Conservation (phyloP, 1,284 basidiomycete genomes). For the Cystobasidium slooffiae region DNA sequence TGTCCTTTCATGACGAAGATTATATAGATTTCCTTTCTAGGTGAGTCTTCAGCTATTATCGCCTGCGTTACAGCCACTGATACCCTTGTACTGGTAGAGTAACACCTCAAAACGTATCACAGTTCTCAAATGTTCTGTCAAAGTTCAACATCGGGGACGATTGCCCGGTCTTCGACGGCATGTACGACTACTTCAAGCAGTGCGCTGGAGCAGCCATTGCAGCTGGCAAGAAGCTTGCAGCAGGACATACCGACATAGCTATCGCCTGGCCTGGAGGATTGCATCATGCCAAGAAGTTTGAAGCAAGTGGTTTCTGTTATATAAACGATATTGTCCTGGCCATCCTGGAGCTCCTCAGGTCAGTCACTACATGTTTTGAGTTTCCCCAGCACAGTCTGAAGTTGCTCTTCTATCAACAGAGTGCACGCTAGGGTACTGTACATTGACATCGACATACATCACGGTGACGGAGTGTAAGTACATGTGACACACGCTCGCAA, state of each 20-base stretch:
- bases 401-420: constrained; percentile 8
- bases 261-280: constrained; percentile 97
- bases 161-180: constrained; percentile 88
- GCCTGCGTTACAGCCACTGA: background rate
- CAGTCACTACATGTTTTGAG: constrained; percentile 47
- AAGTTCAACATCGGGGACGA: constrained; percentile 66
- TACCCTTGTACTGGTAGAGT: constrained; percentile 63
- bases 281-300: constrained; percentile 93
- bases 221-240: constrained; percentile 80
- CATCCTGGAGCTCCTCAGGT: constrained; percentile 90
- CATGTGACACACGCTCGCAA: background rate
- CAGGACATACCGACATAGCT: constrained; percentile 89
- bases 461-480: constrained; percentile 80
- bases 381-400: background rate
- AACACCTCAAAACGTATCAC: constrained; percentile 75
- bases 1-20: constrained; percentile 86
- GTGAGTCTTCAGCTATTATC: constrained; percentile 60
- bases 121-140: constrained; percentile 56
- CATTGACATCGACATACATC: constrained; percentile 97
- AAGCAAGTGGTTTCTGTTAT: constrained; percentile 96
- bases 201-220: constrained; percentile 90
- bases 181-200: constrained; percentile 90
- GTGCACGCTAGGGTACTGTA: constrained; percentile 79
- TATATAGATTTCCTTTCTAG: constrained; percentile 92
- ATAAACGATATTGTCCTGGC: constrained; percentile 93